These are phyloP conservation scores for Neurospora africana DNA, from an alignment of 495 filamentous ascomycete genomes.

Conservation along the genomic window DNA sequence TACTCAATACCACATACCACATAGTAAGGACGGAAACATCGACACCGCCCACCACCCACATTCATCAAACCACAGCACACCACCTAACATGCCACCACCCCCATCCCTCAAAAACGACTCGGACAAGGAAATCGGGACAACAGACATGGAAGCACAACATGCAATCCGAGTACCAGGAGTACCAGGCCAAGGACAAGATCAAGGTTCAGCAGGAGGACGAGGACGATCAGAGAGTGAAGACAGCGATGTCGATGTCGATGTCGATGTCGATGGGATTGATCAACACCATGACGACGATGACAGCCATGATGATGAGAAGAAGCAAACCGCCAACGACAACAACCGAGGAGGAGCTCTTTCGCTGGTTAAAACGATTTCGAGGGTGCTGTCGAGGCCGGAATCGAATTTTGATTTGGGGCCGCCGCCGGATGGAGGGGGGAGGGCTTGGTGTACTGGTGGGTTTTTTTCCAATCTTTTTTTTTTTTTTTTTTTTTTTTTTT, in stretches of 20 bases:
- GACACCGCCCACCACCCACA: not conserved
- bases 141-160: not conserved
- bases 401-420: slow-evolving; percentile 33
- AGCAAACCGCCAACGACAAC: not conserved
- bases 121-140: not conserved
- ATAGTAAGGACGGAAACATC: not conserved
- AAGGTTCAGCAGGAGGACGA: not conserved
- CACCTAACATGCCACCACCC: not conserved
- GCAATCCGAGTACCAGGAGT: not conserved
- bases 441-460: slow-evolving; percentile 39
- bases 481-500: too few species aligned
- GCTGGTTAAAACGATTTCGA: slow-evolving; percentile 18
- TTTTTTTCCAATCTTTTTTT: not conserved
- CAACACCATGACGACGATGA: not conserved
- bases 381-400: slow-evolving; percentile 30
- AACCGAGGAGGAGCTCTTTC: slow-evolving; percentile 10
- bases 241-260: not conserved
- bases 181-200: not conserved
- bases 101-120: not conserved
- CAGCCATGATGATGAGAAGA: not conserved
- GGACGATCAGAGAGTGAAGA: not conserved
- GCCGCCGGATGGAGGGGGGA: slow-evolving; percentile 43
- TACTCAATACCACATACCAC: too few species aligned
- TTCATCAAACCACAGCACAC: not conserved
- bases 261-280: not conserved